Conservation (phyloP, 768 basidiomycete species). For the Dendrothele bispora region DNA sequence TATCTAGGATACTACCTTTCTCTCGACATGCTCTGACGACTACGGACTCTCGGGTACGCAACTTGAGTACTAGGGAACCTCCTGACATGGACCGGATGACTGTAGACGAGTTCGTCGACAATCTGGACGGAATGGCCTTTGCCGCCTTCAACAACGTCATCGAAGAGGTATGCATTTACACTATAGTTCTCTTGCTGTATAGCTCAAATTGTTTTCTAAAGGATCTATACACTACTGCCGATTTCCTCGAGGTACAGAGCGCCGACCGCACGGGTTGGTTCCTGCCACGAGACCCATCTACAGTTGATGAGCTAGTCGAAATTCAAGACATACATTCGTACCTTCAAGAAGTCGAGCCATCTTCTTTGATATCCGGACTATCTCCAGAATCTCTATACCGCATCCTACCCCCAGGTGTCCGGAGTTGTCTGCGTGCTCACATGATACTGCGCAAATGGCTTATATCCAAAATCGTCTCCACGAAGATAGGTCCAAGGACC, state of each 20-base stretch:
- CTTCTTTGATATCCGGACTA: conserved; percentile 68
- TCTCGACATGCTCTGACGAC: conserved; percentile 3
- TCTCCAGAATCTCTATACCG: conserved; percentile 72
- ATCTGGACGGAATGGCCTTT: conserved; percentile 72
- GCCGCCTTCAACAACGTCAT: conserved; percentile 77
- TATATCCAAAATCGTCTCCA: conserved; percentile 64
- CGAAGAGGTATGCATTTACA: conserved; percentile 56
- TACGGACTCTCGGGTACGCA: conserved; percentile 27
- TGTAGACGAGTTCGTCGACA: conserved; percentile 74
- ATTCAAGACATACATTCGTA: conserved; percentile 79
- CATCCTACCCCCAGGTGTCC: conserved; percentile 70
- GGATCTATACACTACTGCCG: conserved; percentile 78
- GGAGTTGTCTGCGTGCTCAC: conserved; percentile 77
- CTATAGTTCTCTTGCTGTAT: conserved; percentile 1
- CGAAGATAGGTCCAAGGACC: conserved; percentile 58
- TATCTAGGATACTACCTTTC: conserved; percentile 13
- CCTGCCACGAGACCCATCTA: conserved; percentile 50
- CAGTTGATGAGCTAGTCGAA: conserved; percentile 63
- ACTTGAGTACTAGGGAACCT: conserved; percentile 43
- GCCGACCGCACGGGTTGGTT: conserved; percentile 84
- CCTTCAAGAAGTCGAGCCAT: conserved; percentile 71
- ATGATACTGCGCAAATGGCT: conserved; percentile 79
- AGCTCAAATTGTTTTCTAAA: conserved; percentile 25
- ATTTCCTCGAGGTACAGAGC: conserved; percentile 79
- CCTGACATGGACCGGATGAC: conserved; percentile 65